Conservation (phyloP, 2,329 filamentous ascomycete genomes). For the Hypoxylon sp. region DNA sequence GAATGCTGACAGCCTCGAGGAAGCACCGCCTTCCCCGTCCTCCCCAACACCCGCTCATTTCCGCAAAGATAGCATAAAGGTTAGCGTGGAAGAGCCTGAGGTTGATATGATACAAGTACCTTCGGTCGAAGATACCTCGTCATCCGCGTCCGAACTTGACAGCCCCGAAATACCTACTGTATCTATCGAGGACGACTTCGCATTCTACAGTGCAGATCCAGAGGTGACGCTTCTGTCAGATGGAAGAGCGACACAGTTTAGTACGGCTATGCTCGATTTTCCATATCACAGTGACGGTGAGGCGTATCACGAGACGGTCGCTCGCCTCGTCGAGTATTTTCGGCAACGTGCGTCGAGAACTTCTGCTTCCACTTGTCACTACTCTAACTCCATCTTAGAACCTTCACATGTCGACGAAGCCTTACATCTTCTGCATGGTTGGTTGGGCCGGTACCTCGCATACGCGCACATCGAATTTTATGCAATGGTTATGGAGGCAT, state of each 20-base stretch:
- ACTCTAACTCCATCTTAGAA: slow-evolving; percentile 58
- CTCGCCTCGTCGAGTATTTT: slow-evolving; percentile 50
- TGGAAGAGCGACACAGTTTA: slow-evolving; percentile 40
- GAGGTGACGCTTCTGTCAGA: slow-evolving; percentile 45
- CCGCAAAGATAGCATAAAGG: slow-evolving; percentile 56
- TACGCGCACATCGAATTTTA: slow-evolving; percentile 57
- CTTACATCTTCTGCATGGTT: slow-evolving; percentile 62
- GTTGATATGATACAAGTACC: slow-evolving; percentile 55
- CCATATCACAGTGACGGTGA: slow-evolving; percentile 53
- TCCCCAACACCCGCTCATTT: slow-evolving; percentile 57
- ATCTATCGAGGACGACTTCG: slow-evolving; percentile 56
- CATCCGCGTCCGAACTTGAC: slow-evolving; percentile 58
- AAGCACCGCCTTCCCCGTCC: slow-evolving; percentile 61
- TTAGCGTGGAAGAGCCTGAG: slow-evolving; percentile 64
- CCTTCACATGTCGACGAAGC: slow-evolving; percentile 61
- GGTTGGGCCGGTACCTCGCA: slow-evolving; percentile 66
- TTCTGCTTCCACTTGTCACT: slow-evolving; percentile 28
- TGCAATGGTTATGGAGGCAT: slow-evolving; percentile 60
- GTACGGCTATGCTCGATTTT: slow-evolving; percentile 49
- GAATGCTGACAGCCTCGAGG: slow-evolving; percentile 60
- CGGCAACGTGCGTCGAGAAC: slow-evolving; percentile 49
- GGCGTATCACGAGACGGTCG: slow-evolving; percentile 49
- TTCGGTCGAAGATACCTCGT: slow-evolving; percentile 51
- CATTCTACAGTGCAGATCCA: slow-evolving; percentile 54
- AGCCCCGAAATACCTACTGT: slow-evolving; percentile 64